Evolutionary conservation across 768 basidiomycete species (phyloP), one percentile per base, ranked within the genome.

Genomic region (Leucocoprinus leucothites): DNA sequence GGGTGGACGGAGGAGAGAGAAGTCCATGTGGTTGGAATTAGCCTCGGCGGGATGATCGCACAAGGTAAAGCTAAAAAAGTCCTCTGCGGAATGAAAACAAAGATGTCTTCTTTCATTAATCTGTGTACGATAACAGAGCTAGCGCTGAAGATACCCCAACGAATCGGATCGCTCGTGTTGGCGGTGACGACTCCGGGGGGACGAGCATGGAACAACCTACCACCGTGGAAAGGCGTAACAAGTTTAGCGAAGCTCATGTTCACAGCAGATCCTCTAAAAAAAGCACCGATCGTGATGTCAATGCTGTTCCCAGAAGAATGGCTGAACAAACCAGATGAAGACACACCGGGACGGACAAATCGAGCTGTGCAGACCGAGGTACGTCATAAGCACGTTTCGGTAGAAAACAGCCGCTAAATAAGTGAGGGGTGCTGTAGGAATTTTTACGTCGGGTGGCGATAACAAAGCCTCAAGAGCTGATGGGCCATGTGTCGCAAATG

Each of bases 31-130:
- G 85, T 93, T 19, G 87, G 91, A 7, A 69, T 82, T 21, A 91
- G 88, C 36, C 67, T 94, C 3, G 91, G 91, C 1, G 91, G 91
- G 3, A 93, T 92, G 91, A 89, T 91, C 48, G 82, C 88, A 0
- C 87, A 89, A 70, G 86, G 87, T 86, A 57, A 28, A 60, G 53
- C 8, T 31, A 31, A n/a, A 42, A 14, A 21, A 31, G 31, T 31
- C 31, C 31, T 31, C 31, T 31, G 31, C 31, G 31, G 31, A 5
- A 31, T 31, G 11, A 5, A 11, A 31, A 31, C 5, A 31, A n/a
- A n/a, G n/a, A n/a, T n/a, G n/a, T n/a, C n/a, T n/a, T n/a, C n/a
- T 48, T 40, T 22, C 19, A 44, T 48, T 43, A 9, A 13, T 50
- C 2, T 46, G 11, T 14, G 6, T 21, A 44, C 38, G 14, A 19